Evolutionary conservation across 1,284 basidiomycete species (phyloP).

Genomic region (Boletus nobilissimus): DNA sequence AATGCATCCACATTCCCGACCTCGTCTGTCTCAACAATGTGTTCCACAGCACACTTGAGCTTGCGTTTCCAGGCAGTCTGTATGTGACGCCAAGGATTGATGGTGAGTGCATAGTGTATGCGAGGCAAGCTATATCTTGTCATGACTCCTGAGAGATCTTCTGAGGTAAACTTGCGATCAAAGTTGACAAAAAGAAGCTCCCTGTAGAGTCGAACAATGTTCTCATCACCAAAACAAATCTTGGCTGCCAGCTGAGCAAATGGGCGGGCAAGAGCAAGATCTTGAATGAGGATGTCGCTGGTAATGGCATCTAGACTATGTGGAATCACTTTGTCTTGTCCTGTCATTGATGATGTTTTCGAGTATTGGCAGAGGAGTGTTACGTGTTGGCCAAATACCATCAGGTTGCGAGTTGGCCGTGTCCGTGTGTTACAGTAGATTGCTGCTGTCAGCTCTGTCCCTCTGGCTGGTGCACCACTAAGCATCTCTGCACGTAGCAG

Average conservation of each 20-base stretch:
- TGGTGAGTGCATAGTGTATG: conserved; percentile 22
- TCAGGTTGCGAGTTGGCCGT: background rate
- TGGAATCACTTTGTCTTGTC: conserved; percentile 45
- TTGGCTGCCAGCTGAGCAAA: conserved; percentile 41
- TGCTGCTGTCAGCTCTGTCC: background rate
- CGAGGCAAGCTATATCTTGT: conserved; percentile 2
- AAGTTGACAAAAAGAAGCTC: conserved; percentile 42
- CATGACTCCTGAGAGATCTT: conserved; percentile 33
- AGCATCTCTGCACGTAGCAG: background rate
- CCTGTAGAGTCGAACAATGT: conserved; percentile 25
- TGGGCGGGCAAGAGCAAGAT: conserved; percentile 37
- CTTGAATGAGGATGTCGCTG: conserved; percentile 42
- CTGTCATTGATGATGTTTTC: conserved; percentile 18
- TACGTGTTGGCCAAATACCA: background rate
- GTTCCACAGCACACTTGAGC: conserved; percentile 6
- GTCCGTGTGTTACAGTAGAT: background rate
- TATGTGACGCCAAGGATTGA: conserved; percentile 44
- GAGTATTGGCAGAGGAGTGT: background rate
- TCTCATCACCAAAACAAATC: background rate
- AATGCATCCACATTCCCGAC: conserved; percentile 32
- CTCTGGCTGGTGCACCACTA: background rate
- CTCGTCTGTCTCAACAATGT: conserved; percentile 9
- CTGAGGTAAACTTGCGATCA: conserved; percentile 32
- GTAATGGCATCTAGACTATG: conserved; percentile 41
- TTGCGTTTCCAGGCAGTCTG: conserved; percentile 41